Conservation (phyloP, 805 yeast genomes). For the Candida orba region DNA sequence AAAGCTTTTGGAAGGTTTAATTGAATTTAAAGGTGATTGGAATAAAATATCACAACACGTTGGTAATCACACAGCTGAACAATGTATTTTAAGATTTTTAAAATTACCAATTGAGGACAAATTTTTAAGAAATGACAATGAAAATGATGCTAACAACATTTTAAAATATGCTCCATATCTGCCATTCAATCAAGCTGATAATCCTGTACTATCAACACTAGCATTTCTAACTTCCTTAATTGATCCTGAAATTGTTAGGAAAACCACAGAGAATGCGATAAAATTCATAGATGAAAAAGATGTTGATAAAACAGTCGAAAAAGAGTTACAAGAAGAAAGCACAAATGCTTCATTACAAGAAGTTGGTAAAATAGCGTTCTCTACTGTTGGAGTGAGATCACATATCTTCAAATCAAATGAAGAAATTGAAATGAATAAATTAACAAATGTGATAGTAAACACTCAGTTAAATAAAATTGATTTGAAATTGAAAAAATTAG, state of each 20-base stretch:
- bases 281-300: constrained; percentile 21
- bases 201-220: constrained; percentile 90
- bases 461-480: constrained; percentile 58
- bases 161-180: constrained; percentile 76
- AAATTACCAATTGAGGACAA: constrained; percentile 77
- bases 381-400: constrained; percentile 70
- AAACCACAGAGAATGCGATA: constrained; percentile 65
- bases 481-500: constrained; percentile 51
- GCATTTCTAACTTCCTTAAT: constrained; percentile 81
- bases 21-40: constrained; percentile 70
- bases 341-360: constrained; percentile 34
- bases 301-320: constrained; percentile 12
- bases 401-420: constrained; percentile 75
- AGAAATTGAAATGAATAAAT: constrained; percentile 66
- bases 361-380: constrained; percentile 64
- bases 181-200: constrained; percentile 80
- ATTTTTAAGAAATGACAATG: constrained; percentile 31
- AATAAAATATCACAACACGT: constrained; percentile 59
- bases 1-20: constrained; percentile 54
- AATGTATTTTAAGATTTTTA: constrained; percentile 74
- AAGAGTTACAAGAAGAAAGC: constrained; percentile 17
- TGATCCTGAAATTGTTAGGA: constrained; percentile 78
- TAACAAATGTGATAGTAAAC: constrained; percentile 51
- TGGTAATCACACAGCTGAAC: constrained; percentile 65
- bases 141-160: constrained; percentile 61